A percentile compares a stretch with the other conserved stretches of the same genome.
These are phyloP conservation scores for Lentinula raphanica DNA, from an alignment of 768 basidiomycete species.

Conservation along the genomic window DNA sequence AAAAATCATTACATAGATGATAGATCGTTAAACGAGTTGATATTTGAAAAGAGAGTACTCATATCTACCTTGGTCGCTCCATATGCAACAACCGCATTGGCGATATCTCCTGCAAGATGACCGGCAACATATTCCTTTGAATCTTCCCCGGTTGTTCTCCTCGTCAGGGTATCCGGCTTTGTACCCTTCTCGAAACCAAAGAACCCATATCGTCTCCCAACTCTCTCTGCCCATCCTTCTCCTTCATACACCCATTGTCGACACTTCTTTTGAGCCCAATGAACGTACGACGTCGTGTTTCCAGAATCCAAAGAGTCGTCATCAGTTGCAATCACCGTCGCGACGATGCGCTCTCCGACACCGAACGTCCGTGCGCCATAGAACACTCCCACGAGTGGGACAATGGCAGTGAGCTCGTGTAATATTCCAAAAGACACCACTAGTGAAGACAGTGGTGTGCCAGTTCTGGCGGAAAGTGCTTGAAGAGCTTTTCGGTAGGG, in stretches of 20 bases:
- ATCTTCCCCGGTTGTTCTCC: conserved; percentile 19
- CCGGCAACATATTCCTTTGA: conserved; percentile 23
- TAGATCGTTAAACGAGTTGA: too few relatives aligned
- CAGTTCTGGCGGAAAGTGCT: conserved; percentile 60
- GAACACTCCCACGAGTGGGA: conserved; percentile 72
- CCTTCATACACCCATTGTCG: conserved; percentile 74
- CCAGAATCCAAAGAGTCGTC: not conserved
- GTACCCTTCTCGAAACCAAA: conserved; percentile 67
- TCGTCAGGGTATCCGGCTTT: conserved; percentile 9
- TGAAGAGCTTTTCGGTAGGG: conserved; percentile 49
- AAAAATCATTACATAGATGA: not conserved
- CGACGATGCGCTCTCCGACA: conserved; percentile 62
- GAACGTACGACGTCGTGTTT: conserved; percentile 14
- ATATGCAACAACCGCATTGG: conserved; percentile 81
- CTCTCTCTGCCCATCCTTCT: conserved; percentile 59
- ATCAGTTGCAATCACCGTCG: conserved; percentile 14
- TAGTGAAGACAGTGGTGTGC: conserved; percentile 73
- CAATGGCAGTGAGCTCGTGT: conserved; percentile 80
- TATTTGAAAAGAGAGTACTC: too few relatives aligned
- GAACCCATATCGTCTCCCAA: conserved; percentile 74
- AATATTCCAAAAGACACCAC: conserved; percentile 73
- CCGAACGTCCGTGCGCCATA: conserved; percentile 62
- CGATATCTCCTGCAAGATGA: conserved; percentile 66
- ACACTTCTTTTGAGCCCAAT: conserved; percentile 40
- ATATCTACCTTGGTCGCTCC: conserved; percentile 79